A percentile compares a stretch with the other conserved stretches of the same genome.
These are phyloP conservation scores for Trichomonas gallinae DNA, from an alignment of 208 protist species.

Conservation along the genomic window DNA sequence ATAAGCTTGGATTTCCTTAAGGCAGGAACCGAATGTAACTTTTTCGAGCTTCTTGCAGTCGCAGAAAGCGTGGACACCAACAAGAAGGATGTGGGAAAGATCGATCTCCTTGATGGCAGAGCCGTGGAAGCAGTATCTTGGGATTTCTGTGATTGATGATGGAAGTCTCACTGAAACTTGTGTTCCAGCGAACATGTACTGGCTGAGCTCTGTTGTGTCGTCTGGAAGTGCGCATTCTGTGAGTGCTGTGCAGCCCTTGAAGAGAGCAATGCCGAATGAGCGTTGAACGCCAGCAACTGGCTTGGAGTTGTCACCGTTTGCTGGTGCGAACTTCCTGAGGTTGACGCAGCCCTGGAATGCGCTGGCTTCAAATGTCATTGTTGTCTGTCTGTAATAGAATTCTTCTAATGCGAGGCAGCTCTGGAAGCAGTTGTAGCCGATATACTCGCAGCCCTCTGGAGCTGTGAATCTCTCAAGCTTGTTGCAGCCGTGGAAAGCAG, in stretches of 20 bases:
- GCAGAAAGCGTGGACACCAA: neutral
- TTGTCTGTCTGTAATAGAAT: neutral
- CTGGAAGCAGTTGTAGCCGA: neutral
- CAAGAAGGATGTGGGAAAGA: neutral
- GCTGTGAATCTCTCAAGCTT: neutral
- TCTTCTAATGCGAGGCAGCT: neutral
- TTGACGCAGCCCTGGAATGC: neutral
- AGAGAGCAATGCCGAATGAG: neutral
- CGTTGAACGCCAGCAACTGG: neutral
- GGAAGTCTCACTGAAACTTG: neutral
- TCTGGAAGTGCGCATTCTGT: neutral
- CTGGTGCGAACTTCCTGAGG: neutral
- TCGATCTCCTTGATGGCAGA: neutral
- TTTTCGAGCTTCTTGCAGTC: neutral
- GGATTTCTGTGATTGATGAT: neutral
- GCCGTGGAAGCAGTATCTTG: neutral
- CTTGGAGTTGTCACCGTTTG: neutral
- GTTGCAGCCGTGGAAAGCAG: neutral
- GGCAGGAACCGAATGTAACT: neutral
- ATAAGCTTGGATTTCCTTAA: neutral
- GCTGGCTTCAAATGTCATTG: neutral
- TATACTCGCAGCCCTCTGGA: neutral
- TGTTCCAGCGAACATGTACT: neutral
- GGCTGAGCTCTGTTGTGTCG: neutral
- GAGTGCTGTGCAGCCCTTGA: neutral